Conservation (phyloP, 208 protist genomes). For the Angomonas ambiguus region DNA sequence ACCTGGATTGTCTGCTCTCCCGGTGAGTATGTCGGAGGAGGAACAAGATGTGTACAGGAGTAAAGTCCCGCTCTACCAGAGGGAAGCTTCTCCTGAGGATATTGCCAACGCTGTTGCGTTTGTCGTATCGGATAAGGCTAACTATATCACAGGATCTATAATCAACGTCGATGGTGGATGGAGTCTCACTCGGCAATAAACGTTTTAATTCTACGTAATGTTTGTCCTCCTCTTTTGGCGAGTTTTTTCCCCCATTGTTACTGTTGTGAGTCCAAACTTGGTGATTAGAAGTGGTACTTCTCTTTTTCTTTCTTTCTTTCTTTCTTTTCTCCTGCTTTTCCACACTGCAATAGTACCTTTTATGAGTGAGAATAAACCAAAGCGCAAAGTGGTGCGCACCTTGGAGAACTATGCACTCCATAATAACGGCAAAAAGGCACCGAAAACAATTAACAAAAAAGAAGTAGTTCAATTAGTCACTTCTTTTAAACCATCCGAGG, state of each 20-base stretch:
- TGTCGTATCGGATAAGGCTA: conserved; percentile 48
- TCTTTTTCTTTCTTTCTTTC: not conserved
- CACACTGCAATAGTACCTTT: not conserved
- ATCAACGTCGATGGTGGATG: conserved; percentile 71
- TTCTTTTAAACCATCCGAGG: not conserved
- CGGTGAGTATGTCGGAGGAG: conserved; percentile 29
- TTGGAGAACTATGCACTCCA: conserved; percentile 12
- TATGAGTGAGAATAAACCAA: not conserved
- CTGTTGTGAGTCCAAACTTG: not conserved
- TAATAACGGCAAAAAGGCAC: not conserved
- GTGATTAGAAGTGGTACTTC: not conserved
- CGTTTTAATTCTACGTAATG: not conserved
- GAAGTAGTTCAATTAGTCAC: not conserved
- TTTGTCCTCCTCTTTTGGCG: not conserved
- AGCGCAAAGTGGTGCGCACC: not conserved
- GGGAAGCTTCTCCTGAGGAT: conserved; percentile 42
- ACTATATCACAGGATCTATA: conserved; percentile 60
- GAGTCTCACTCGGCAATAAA: conserved; percentile 54
- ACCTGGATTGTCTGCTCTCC: conserved; percentile 50
- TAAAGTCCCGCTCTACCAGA: conserved; percentile 58
- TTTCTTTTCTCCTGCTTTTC: conserved; percentile 8
- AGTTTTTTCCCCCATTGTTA: not conserved
- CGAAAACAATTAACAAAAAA: not conserved
- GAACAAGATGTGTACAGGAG: conserved; percentile 31
- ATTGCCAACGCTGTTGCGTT: conserved; percentile 59